A percentile compares a stretch with the other conserved stretches of the same genome.
Evolutionary conservation across 2,329 filamentous ascomycete species (phyloP).

Genomic region (Stylonectria norvegica): DNA sequence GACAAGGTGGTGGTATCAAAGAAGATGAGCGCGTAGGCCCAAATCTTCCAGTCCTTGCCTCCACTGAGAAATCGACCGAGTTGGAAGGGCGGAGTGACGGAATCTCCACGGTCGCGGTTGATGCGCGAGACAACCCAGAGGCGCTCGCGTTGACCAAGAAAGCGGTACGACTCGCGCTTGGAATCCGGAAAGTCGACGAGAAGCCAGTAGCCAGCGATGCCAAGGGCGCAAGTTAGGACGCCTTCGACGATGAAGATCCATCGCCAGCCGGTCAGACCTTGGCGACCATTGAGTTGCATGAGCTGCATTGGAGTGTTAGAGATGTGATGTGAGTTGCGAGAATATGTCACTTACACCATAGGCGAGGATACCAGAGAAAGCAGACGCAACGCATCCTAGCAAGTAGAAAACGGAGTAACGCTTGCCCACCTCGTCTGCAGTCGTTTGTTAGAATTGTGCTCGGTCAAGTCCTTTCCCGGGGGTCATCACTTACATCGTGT

Average conservation of each 20-base stretch:
- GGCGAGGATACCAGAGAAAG: conserved; percentile 65
- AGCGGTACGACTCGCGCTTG: conserved; percentile 47
- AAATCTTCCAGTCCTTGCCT: conserved; percentile 54
- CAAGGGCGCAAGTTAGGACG: conserved; percentile 52
- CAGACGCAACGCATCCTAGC: conserved; percentile 62
- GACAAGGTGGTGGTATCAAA: conserved; percentile 67
- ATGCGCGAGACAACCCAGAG: conserved; percentile 54
- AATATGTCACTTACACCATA: conserved; percentile 52
- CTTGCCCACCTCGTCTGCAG: conserved; percentile 62
- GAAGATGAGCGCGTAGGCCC: conserved; percentile 59
- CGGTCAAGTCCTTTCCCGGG: background rate
- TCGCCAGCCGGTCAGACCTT: conserved; percentile 56
- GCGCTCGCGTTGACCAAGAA: conserved; percentile 50
- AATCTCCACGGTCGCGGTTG: conserved; percentile 56
- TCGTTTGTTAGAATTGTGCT: conserved; percentile 1
- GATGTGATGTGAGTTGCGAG: background rate
- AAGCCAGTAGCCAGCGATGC: conserved; percentile 50
- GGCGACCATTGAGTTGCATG: conserved; percentile 60
- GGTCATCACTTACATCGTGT: conserved; percentile 51
- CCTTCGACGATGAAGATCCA: conserved; percentile 64
- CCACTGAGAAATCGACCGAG: conserved; percentile 44
- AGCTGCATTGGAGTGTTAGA: conserved; percentile 38
- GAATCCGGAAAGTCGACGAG: conserved; percentile 64
- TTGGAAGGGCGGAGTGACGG: conserved; percentile 51
- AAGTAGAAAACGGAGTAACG: conserved; percentile 68